These are phyloP conservation scores for Pyrus betulifolia DNA, from an alignment of 306 rosid species.

Conservation along the genomic window DNA sequence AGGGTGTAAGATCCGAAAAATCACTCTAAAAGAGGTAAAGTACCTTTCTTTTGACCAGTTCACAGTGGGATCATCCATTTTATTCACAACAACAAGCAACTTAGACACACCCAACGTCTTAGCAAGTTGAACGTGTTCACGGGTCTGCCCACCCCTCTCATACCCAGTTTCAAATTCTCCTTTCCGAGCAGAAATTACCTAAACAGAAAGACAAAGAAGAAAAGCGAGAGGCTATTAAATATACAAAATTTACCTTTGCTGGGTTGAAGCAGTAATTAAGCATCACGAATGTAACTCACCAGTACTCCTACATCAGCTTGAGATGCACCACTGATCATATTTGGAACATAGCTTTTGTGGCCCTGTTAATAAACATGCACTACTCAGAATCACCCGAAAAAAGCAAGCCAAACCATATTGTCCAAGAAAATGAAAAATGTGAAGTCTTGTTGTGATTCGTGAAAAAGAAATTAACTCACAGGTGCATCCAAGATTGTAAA, in stretches of 20 bases:
- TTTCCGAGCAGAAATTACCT: constrained; percentile 98
- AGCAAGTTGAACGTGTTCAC: constrained; percentile 96
- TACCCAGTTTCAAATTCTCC: constrained; percentile 99
- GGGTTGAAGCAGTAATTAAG: neutral
- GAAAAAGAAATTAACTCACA: constrained; percentile 40
- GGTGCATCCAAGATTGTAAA: constrained; percentile 98
- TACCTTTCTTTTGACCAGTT: constrained; percentile 96
- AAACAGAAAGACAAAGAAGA: neutral
- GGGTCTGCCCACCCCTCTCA: constrained; percentile 99
- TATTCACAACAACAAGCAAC: constrained; percentile 82
- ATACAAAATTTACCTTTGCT: neutral
- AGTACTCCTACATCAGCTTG: constrained; percentile 97
- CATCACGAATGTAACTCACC: constrained; percentile 36
- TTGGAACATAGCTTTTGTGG: constrained; percentile 98
- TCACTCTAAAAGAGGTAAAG: neutral
- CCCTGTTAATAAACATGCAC: constrained; percentile 50
- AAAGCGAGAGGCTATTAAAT: neutral
- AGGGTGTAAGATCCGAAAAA: neutral
- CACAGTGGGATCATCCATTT: constrained; percentile 96
- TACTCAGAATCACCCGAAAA: neutral
- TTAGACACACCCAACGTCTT: constrained; percentile 93
- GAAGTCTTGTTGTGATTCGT: neutral
- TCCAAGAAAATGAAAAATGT: neutral
- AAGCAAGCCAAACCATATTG: neutral
- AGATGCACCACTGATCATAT: constrained; percentile 98